Evolutionary conservation across 1,139 yeast genomes (phyloP).

Genomic region (Magnusiomyces clavatus): DNA sequence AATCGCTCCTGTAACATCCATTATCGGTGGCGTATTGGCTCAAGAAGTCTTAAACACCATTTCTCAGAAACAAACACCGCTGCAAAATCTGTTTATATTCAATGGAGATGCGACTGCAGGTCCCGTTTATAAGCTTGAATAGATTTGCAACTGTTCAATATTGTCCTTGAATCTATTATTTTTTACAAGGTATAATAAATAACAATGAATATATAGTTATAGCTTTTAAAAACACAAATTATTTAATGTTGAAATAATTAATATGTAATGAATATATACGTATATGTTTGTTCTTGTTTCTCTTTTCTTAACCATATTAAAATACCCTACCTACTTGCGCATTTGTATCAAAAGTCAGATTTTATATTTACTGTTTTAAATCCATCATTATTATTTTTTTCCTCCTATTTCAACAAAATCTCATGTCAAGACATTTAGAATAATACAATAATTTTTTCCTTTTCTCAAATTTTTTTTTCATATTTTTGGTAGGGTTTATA

Average conservation of each 20-base stretch:
- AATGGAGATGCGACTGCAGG: slow-evolving; percentile 67
- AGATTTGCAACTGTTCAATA: too few species aligned
- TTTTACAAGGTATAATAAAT: too few species aligned
- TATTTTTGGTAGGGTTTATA: slow-evolving; percentile 25
- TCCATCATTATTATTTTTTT: background rate
- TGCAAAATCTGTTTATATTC: slow-evolving; percentile 70
- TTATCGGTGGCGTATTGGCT: slow-evolving; percentile 82
- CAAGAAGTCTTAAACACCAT: slow-evolving; percentile 85
- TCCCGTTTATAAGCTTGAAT: slow-evolving; percentile 39
- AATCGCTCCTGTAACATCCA: slow-evolving; percentile 78
- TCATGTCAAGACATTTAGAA: slow-evolving; percentile 4
- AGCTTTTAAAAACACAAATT: too few species aligned
- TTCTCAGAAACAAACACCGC: slow-evolving; percentile 69
- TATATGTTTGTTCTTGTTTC: background rate
- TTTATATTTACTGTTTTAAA: background rate
- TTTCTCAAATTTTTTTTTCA: background rate
- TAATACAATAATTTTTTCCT: background rate
- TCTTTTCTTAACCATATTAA: background rate
- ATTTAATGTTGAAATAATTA: too few species aligned
- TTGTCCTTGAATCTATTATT: too few species aligned
- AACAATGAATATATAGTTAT: too few species aligned
- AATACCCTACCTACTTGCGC: background rate
- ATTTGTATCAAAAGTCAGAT: too few species aligned
- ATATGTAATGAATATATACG: too few species aligned
- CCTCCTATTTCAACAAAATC: background rate